These are phyloP conservation scores for Rehmannia glutinosa DNA, from an alignment of 257 asterid genomes.

Conservation along the genomic window DNA sequence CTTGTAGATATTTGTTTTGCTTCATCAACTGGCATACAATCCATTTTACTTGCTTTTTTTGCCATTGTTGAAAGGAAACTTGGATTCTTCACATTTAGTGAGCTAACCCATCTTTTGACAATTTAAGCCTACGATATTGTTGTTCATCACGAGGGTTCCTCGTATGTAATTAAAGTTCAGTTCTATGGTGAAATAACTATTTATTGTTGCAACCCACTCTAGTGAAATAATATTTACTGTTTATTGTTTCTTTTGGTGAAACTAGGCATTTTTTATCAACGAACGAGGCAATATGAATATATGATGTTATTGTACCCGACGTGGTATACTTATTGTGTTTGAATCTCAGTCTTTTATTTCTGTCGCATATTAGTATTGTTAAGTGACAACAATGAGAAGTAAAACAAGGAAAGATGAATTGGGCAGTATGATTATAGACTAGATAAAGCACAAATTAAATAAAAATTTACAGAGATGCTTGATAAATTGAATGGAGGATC, in stretches of 20 bases:
- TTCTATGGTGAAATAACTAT: too few species aligned
- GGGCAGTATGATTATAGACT: not conserved
- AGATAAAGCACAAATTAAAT: not conserved
- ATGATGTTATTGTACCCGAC: too few species aligned
- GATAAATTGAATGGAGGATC: too few species aligned
- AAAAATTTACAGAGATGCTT: too few species aligned
- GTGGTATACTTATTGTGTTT: too few species aligned
- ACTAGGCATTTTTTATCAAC: too few species aligned
- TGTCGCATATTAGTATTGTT: too few species aligned
- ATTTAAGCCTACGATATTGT: not conserved
- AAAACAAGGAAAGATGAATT: not conserved
- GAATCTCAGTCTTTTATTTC: too few species aligned
- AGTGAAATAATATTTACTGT: too few species aligned
- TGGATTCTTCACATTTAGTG: not conserved
- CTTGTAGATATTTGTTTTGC: conserved; percentile 1
- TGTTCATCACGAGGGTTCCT: not conserved
- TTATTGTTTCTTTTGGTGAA: too few species aligned
- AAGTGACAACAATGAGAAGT: not conserved
- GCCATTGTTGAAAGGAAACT: conserved; percentile 9
- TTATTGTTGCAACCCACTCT: too few species aligned
- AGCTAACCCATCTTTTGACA: not conserved
- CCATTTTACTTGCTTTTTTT: not conserved
- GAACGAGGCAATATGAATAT: too few species aligned
- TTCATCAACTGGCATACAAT: not conserved
- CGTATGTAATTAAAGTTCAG: not conserved